Evolutionary conservation across 306 rosid species (phyloP).

Genomic region (Carpinus fangiana): DNA sequence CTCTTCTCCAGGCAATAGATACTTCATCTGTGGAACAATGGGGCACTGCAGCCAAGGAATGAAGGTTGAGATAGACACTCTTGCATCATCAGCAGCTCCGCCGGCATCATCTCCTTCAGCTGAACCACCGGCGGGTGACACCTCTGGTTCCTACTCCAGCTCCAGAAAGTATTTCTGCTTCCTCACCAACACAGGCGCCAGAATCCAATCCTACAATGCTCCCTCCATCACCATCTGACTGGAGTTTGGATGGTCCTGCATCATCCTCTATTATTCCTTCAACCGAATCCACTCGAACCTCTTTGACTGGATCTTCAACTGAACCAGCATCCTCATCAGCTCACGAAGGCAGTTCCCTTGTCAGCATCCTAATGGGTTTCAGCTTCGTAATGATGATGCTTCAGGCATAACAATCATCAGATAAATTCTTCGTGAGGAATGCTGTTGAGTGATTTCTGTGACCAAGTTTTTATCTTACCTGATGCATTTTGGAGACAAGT

Average conservation of each 20-base stretch:
- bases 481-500: slow-evolving; percentile 1
- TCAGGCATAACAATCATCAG: slow-evolving; percentile 38
- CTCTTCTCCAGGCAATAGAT: slow-evolving; percentile 64
- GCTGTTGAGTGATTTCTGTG: slow-evolving; percentile 26
- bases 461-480: neutral
- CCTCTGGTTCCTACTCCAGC: slow-evolving; percentile 40
- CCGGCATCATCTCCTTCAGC: slow-evolving; percentile 46
- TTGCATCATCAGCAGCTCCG: slow-evolving; percentile 45
- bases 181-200: slow-evolving; percentile 40
- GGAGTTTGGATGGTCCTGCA: slow-evolving; percentile 28
- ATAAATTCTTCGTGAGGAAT: slow-evolving; percentile 4
- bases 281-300: slow-evolving; percentile 37
- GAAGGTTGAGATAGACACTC: slow-evolving; percentile 72
- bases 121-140: neutral
- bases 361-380: slow-evolving; percentile 32
- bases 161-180: slow-evolving; percentile 25
- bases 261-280: slow-evolving; percentile 49
- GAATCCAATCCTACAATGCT: slow-evolving; percentile 16
- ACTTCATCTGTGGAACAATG: slow-evolving; percentile 70
- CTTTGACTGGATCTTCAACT: slow-evolving; percentile 32
- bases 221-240: slow-evolving; percentile 21
- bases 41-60: slow-evolving; percentile 83
- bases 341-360: slow-evolving; percentile 28
- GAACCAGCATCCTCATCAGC: slow-evolving; percentile 47
- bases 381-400: slow-evolving; percentile 37